phyloP scores from a whole-genome alignment of 2,329 filamentous ascomycete genomes.

The Sporothrix phasma region DNA sequence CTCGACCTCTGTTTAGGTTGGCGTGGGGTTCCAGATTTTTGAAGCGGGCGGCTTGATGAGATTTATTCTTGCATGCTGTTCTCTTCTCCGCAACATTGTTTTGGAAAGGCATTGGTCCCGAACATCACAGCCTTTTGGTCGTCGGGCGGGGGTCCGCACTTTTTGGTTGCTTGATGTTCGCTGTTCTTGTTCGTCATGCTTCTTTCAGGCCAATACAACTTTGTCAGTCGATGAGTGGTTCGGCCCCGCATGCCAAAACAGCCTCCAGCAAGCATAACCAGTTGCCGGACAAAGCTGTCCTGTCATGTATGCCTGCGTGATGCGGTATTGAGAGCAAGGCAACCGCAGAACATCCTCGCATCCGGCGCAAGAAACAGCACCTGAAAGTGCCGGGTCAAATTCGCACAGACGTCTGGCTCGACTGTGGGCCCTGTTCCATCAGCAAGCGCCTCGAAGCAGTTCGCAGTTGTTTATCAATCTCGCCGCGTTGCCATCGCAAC shows the following conservation, averaged over 20 bases:
- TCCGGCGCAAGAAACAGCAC: neutral
- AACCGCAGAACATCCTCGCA: neutral
- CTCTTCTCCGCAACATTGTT: constrained; percentile 14
- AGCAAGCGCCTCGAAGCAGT: constrained; percentile 17
- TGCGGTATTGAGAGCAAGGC: constrained; percentile 14
- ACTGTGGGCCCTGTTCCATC: constrained; percentile 18
- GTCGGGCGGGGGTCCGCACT: neutral
- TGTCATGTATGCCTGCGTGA: constrained; percentile 24
- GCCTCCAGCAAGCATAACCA: neutral
- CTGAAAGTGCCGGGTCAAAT: constrained; percentile 10
- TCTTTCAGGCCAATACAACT: neutral
- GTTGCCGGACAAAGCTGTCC: constrained; percentile 1
- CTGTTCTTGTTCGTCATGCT: neutral
- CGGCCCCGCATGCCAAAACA: neutral
- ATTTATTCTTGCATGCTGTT: constrained; percentile 1
- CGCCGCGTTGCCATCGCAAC: constrained; percentile 17
- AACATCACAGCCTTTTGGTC: constrained; percentile 12
- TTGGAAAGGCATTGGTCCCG: constrained; percentile 16
- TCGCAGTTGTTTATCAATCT: constrained; percentile 17
- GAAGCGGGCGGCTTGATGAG: neutral
- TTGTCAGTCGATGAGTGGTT: neutral
- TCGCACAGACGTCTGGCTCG: constrained; percentile 26
- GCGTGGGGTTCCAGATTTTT: neutral
- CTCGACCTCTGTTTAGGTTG: neutral
- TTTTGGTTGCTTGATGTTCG: neutral